phyloP scores from a whole-genome alignment of 495 filamentous ascomycete genomes.

The Penicillium robsamsonii region DNA sequence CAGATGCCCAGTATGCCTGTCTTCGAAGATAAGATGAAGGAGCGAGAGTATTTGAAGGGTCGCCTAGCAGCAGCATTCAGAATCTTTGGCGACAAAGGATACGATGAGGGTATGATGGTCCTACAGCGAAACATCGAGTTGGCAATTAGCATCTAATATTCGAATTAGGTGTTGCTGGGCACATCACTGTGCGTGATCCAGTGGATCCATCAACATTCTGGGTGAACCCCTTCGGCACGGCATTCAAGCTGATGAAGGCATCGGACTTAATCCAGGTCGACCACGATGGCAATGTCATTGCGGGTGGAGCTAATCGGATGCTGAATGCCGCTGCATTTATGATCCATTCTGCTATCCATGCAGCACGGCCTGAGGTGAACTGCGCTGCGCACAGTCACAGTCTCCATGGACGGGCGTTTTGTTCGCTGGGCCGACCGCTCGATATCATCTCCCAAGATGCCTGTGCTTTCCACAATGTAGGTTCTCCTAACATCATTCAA shows the following conservation, averaged over 20 bases:
- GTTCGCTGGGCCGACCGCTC: constrained; percentile 60
- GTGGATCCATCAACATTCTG: constrained; percentile 68
- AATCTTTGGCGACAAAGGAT: constrained; percentile 67
- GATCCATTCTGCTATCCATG: constrained; percentile 67
- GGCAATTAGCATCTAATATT: constrained; percentile 1
- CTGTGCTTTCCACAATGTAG: constrained; percentile 62
- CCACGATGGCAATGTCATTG: constrained; percentile 63
- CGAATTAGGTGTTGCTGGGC: constrained; percentile 51
- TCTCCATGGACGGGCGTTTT: constrained; percentile 69
- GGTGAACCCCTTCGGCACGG: constrained; percentile 77
- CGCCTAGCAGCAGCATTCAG: constrained; percentile 65
- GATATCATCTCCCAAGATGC: constrained; percentile 74
- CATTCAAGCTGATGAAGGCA: constrained; percentile 66
- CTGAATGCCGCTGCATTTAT: constrained; percentile 69
- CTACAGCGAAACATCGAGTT: neutral
- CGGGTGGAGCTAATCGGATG: constrained; percentile 57
- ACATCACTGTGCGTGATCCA: constrained; percentile 65
- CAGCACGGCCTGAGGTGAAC: constrained; percentile 66
- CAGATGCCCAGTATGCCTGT: constrained; percentile 49
- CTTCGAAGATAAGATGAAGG: constrained; percentile 59
- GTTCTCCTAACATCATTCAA: neutral
- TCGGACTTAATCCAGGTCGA: constrained; percentile 72
- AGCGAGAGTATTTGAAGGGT: constrained; percentile 65
- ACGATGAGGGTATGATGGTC: constrained; percentile 50
- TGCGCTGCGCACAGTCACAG: constrained; percentile 73